Base-by-base conservation (phyloP, 2,329 filamentous ascomycete species). In the Tolypocladium sp. region DNA sequence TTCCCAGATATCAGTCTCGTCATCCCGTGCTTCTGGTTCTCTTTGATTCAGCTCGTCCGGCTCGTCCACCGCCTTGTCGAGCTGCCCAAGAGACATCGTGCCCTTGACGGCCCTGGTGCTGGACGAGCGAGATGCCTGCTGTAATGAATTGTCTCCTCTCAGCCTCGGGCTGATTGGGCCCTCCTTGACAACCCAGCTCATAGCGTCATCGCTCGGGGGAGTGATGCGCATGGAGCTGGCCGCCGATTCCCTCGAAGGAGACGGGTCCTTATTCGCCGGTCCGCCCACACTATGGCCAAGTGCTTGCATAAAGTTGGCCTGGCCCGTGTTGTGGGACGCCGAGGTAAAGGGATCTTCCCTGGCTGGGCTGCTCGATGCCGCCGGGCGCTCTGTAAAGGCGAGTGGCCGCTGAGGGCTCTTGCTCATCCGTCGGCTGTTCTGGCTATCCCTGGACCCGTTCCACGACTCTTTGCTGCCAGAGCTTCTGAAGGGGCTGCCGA, bases 1-100 rank as follows among this genome's bases (percentile, higher is more conserved):
- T 38, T 81, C 82, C 82, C 82, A 86, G 13, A 86, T 75, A 62
- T 85, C 73, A 13, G 78, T 79, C 4, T 77, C 76, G n/a, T 79
- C 77, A 33, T 74, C 74, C 33, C 54, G 57, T 13, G 59, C 63
- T 15, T 63, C 62, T 9, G 40, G 38, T 2, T 59, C 56, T 20
- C 58, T 61, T 12, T 63, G 30, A 8, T 37, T 59, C 42, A 42
- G 33, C 30, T 58, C 58, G 37, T 41, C 57, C 62, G 58, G 62
- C 17, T 67, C 64, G 46, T 65, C 62, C 0, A 37, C 62, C 7
- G 56, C 38, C 17, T 59, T 63, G 44, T 69, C 63, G 4, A 61
- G 25, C 41, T 63, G 65, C 2, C 53, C 58, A 17, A 59, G 58
- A 20, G 61, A 49, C 4, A 57, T 25, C 6, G 64, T 35, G 7